These are phyloP conservation scores for Zizania palustris DNA, from an alignment of 202 grass and related monocot genomes.

Conservation along the genomic window DNA sequence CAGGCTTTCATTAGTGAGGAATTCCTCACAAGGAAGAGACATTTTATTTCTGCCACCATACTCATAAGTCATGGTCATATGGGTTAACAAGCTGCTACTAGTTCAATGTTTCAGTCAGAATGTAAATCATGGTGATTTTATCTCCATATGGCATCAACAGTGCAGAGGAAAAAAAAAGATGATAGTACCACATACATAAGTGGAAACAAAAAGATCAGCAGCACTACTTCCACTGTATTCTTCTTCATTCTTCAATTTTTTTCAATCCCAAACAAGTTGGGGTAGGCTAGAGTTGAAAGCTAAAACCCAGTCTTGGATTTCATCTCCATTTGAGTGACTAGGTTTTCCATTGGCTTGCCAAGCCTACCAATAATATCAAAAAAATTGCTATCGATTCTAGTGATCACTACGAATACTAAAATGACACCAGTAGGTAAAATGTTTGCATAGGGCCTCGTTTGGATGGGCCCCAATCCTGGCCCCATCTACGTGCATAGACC, in stretches of 20 bases:
- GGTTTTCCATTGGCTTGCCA: too few species aligned
- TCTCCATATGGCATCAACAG: slow-evolving; percentile 5
- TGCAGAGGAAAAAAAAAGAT: slow-evolving; percentile 1
- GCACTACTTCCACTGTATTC: neutral
- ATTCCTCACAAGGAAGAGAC: slow-evolving; percentile 15
- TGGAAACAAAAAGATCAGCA: slow-evolving; percentile 4
- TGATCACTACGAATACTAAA: neutral
- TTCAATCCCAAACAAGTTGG: too few species aligned
- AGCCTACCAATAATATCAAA: neutral
- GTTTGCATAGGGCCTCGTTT: neutral
- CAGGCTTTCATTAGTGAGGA: neutral
- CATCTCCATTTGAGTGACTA: too few species aligned
- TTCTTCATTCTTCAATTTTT: too few species aligned
- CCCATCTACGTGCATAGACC: neutral
- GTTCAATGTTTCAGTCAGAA: slow-evolving; percentile 5
- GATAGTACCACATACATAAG: slow-evolving; percentile 2
- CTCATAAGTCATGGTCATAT: slow-evolving; percentile 4
- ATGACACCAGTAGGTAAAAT: neutral
- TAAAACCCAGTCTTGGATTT: too few species aligned
- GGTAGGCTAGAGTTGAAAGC: too few species aligned
- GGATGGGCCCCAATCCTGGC: neutral
- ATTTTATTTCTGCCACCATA: slow-evolving; percentile 15
- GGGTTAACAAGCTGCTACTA: slow-evolving; percentile 4
- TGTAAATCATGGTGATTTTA: neutral
- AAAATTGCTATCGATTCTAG: neutral